phyloP scores from a whole-genome alignment of 257 asterid species.

The Asclepias syriaca region DNA sequence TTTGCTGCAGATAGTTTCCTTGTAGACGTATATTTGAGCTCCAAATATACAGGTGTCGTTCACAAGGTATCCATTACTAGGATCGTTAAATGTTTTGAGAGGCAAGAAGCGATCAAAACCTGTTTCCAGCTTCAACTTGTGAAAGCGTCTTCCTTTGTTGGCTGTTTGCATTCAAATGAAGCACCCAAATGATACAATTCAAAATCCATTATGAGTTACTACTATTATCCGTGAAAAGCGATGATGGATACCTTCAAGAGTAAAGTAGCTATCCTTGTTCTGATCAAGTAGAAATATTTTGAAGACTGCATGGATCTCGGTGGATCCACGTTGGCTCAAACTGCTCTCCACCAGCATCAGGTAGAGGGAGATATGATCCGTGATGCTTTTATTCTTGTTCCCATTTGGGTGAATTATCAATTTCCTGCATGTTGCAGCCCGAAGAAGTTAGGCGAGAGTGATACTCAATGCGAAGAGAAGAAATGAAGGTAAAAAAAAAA shows the following conservation, averaged over 20 bases:
- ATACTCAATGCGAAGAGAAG: background rate
- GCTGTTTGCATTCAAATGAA: slow-evolving; percentile 20
- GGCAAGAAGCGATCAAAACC: slow-evolving; percentile 58
- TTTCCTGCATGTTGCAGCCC: slow-evolving; percentile 41
- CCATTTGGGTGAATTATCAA: slow-evolving; percentile 61
- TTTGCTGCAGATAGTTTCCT: slow-evolving; percentile 32
- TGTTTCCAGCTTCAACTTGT: slow-evolving; percentile 41
- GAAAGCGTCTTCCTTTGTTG: slow-evolving; percentile 50
- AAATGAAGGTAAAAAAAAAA: background rate
- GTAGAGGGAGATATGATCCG: slow-evolving; percentile 51
- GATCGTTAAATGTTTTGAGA: slow-evolving; percentile 37
- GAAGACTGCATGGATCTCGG: slow-evolving; percentile 49
- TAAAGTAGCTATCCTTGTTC: slow-evolving; percentile 46
- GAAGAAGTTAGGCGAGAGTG: background rate
- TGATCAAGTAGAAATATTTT: slow-evolving; percentile 59
- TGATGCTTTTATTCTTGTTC: slow-evolving; percentile 48
- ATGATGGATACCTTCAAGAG: slow-evolving; percentile 37
- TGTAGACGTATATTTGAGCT: slow-evolving; percentile 50
- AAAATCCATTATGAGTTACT: background rate
- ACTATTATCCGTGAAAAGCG: background rate
- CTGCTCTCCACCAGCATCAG: slow-evolving; percentile 34
- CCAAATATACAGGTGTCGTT: slow-evolving; percentile 56
- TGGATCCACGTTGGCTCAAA: slow-evolving; percentile 32
- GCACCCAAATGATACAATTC: background rate
- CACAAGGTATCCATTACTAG: slow-evolving; percentile 49